These are phyloP conservation scores for Lichina pygmaea DNA, from an alignment of 495 filamentous ascomycete species.

Conservation along the genomic window DNA sequence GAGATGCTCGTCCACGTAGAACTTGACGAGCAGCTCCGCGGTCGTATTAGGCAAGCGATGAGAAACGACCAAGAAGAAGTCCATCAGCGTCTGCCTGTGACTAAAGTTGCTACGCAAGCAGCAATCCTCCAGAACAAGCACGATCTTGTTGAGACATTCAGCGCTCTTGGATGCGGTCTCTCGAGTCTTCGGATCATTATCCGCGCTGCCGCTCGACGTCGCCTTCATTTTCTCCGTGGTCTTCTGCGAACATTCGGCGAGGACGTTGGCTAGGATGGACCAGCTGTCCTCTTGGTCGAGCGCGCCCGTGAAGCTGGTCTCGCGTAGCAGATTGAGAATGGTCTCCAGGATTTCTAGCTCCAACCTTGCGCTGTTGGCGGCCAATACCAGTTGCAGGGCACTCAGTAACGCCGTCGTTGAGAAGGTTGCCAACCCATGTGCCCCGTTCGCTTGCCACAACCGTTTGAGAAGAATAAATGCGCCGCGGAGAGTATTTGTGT, in stretches of 20 bases:
- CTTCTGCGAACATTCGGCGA: constrained; percentile 12
- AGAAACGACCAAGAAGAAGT: constrained; percentile 38
- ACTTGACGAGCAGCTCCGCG: constrained; percentile 26
- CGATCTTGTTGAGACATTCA: constrained; percentile 4
- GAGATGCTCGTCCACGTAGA: constrained; percentile 30
- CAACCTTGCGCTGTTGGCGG: constrained; percentile 9
- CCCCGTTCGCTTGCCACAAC: constrained; percentile 26
- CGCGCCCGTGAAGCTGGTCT: constrained; percentile 3
- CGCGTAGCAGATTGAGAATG: constrained; percentile 8
- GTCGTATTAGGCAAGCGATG: constrained; percentile 28
- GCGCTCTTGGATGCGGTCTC: not conserved
- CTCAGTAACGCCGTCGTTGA: constrained; percentile 19
- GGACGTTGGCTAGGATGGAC: constrained; percentile 18
- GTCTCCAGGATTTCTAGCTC: constrained; percentile 10
- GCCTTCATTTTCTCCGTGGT: constrained; percentile 1
- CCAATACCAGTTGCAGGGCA: constrained; percentile 9
- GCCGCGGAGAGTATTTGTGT: constrained; percentile 36
- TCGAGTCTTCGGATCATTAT: not conserved
- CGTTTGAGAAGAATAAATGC: constrained; percentile 42
- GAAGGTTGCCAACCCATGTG: constrained; percentile 34
- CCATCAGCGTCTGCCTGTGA: constrained; percentile 33
- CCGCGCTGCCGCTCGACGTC: not conserved
- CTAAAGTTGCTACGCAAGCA: constrained; percentile 21
- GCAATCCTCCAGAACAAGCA: constrained; percentile 13
- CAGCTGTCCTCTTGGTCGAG: constrained; percentile 1